Percentiles rank a stretch among this genome's conserved stretches.
These are phyloP conservation scores for Gnomoniopsis sp. DNA, from an alignment of 2,329 filamentous ascomycete genomes.

Conservation along the genomic window DNA sequence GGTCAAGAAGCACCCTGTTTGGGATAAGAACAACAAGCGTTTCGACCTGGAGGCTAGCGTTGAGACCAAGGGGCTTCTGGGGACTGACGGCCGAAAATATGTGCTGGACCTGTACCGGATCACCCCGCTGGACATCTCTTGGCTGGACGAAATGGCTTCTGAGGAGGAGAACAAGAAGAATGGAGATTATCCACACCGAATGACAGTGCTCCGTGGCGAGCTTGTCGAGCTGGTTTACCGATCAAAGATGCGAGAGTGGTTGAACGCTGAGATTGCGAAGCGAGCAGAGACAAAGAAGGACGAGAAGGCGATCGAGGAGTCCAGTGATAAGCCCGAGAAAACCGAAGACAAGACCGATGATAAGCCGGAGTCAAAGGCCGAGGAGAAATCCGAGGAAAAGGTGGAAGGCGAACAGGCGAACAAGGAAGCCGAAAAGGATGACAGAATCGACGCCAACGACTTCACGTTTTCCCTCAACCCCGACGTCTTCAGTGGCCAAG, in stretches of 20 bases:
- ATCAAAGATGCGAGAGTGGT: constrained; percentile 83
- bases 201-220: constrained; percentile 90
- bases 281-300: constrained; percentile 43
- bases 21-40: constrained; percentile 91
- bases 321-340: constrained; percentile 24
- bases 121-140: constrained; percentile 84
- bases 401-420: constrained; percentile 32
- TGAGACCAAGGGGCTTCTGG: constrained; percentile 95
- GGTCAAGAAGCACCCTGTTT: constrained; percentile 92
- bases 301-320: constrained; percentile 27
- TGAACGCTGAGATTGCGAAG: constrained; percentile 72
- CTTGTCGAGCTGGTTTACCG: constrained; percentile 84
- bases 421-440: constrained; percentile 45
- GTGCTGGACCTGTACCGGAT: constrained; percentile 96
- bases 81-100: constrained; percentile 94
- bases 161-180: constrained; percentile 40
- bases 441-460: constrained; percentile 78
- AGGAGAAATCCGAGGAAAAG: constrained; percentile 31
- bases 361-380: constrained; percentile 24
- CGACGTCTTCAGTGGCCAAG: constrained; percentile 90
- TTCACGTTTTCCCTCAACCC: constrained; percentile 91
- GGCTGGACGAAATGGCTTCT: constrained; percentile 73
- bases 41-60: constrained; percentile 94
- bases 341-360: constrained; percentile 21
- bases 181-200: constrained; percentile 90